phyloP scores from a whole-genome alignment of 2,329 filamentous ascomycete genomes.

The Coniochaeta ligniaria region DNA sequence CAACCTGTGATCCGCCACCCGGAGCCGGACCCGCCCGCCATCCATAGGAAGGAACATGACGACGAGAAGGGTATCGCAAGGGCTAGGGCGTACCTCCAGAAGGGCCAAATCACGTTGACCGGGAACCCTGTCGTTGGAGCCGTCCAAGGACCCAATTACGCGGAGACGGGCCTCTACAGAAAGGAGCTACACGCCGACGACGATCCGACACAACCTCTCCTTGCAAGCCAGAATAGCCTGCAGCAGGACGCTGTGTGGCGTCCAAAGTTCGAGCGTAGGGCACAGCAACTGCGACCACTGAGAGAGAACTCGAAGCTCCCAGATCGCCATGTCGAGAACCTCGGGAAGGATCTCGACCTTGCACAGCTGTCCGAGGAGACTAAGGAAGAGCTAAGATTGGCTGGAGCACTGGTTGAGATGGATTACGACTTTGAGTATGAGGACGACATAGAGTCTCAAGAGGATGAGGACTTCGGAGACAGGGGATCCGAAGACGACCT shows the following conservation, averaged over 20 bases:
- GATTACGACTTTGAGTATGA: neutral
- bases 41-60: slow-evolving; percentile 12
- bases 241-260: slow-evolving; percentile 30
- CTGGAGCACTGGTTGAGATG: neutral
- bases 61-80: slow-evolving; percentile 17
- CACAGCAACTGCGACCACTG: neutral
- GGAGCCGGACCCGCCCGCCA: slow-evolving; percentile 35
- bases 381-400: neutral
- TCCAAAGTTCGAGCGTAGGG: neutral
- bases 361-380: slow-evolving; percentile 26
- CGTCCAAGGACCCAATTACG: slow-evolving; percentile 48
- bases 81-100: slow-evolving; percentile 26
- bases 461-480: neutral
- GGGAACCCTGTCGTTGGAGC: slow-evolving; percentile 43
- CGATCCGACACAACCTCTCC: slow-evolving; percentile 34
- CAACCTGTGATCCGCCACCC: slow-evolving; percentile 41
- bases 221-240: slow-evolving; percentile 31
- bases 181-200: slow-evolving; percentile 38
- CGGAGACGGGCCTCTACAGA: slow-evolving; percentile 35
- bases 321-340: neutral
- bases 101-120: slow-evolving; percentile 32
- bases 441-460: neutral
- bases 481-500: neutral
- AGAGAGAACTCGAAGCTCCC: neutral
- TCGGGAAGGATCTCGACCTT: slow-evolving; percentile 31